Conservation (phyloP, 345 rosid genomes). For the Hibiscus trionum region DNA sequence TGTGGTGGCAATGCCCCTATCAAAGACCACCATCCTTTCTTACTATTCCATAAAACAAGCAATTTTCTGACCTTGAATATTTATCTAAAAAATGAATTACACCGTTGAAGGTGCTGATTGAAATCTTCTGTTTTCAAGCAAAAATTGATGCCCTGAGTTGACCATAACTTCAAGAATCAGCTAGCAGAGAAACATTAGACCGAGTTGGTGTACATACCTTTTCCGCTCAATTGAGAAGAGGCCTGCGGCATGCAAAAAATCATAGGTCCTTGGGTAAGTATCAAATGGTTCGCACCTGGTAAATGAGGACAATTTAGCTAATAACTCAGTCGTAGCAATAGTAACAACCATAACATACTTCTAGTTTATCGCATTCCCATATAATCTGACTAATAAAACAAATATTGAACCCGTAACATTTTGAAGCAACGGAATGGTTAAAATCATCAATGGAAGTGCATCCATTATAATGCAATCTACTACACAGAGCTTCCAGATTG, state of each 20-base stretch:
- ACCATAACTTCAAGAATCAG: neutral
- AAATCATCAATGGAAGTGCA: neutral
- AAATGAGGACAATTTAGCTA: neutral
- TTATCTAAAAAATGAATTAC: too few relatives aligned
- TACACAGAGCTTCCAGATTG: neutral
- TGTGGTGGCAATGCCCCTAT: too few relatives aligned
- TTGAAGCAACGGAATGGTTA: neutral
- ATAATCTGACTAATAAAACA: neutral
- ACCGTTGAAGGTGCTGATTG: too few relatives aligned
- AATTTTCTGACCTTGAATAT: too few relatives aligned
- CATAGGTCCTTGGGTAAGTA: constrained; percentile 94
- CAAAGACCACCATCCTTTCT: too few relatives aligned
- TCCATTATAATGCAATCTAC: neutral
- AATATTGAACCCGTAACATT: neutral
- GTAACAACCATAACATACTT: neutral
- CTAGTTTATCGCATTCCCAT: neutral
- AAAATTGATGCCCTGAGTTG: too few relatives aligned
- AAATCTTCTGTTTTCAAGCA: too few relatives aligned
- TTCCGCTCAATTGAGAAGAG: constrained; percentile 82
- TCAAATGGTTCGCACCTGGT: constrained; percentile 95
- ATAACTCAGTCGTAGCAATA: neutral
- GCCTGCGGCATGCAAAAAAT: constrained; percentile 73
- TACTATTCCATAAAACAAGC: too few relatives aligned
- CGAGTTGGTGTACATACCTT: constrained; percentile 35
- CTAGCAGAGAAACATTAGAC: neutral